Percentiles rank a stretch among this genome's conserved stretches.
Conservation (phyloP, 192 early-diverging fungal species). For the Funneliformis mosseae region DNA sequence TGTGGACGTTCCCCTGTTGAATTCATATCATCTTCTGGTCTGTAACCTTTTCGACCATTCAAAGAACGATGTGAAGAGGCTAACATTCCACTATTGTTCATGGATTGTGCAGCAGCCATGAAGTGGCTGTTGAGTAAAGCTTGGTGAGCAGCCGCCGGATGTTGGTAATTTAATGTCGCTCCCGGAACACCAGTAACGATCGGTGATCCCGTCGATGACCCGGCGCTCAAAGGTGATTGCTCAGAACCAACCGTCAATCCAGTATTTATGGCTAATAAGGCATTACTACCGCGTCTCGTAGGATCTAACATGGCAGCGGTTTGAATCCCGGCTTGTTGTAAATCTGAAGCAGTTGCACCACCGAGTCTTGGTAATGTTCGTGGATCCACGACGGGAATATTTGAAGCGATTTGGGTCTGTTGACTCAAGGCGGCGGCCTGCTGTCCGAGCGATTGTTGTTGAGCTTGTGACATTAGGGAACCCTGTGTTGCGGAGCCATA, state of each 20-base stretch:
- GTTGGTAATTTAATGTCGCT: background rate
- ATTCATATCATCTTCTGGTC: background rate
- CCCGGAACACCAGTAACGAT: background rate
- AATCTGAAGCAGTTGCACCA: background rate
- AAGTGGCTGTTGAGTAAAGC: slow-evolving; percentile 25
- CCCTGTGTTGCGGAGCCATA: background rate
- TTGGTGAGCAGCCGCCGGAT: slow-evolving; percentile 1
- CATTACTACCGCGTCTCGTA: background rate
- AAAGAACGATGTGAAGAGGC: background rate
- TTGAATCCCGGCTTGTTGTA: background rate
- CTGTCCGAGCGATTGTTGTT: slow-evolving; percentile 8
- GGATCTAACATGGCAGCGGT: background rate
- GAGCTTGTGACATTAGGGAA: background rate
- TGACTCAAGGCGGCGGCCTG: slow-evolving; percentile 4
- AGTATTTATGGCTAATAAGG: background rate
- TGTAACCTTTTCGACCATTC: background rate
- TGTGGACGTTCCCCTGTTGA: slow-evolving; percentile 25
- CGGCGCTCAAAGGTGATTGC: background rate
- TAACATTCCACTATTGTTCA: slow-evolving; percentile 7
- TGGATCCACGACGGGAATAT: slow-evolving; percentile 15
- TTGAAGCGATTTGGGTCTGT: slow-evolving; percentile 6
- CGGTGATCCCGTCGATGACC: slow-evolving; percentile 1
- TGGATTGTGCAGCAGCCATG: slow-evolving; percentile 25
- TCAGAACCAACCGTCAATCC: background rate
- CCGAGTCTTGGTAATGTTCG: slow-evolving; percentile 11